These are phyloP conservation scores for Solanum appendiculatum DNA, from an alignment of 257 asterid species.

Conservation along the genomic window DNA sequence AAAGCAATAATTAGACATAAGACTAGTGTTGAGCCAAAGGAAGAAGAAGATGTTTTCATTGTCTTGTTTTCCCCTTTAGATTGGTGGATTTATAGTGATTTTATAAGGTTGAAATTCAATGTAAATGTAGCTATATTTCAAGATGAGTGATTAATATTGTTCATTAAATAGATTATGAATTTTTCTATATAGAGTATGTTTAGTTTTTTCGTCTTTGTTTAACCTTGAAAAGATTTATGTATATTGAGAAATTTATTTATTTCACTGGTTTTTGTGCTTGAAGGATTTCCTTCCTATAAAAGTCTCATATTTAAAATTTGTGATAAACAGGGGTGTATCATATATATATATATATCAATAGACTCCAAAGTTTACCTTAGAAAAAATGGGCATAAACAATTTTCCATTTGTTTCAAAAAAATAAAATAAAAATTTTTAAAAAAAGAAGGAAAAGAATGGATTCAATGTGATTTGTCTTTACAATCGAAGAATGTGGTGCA, in stretches of 20 bases:
- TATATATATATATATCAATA: too few species aligned
- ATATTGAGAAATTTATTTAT: not conserved
- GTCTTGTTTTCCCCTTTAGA: not conserved
- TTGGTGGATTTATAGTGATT: not conserved
- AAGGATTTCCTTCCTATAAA: not conserved
- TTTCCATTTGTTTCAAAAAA: too few species aligned
- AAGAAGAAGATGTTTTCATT: not conserved
- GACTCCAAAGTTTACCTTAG: not conserved
- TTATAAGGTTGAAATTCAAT: not conserved
- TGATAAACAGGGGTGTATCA: not conserved
- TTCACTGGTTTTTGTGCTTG: not conserved
- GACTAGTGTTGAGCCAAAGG: not conserved
- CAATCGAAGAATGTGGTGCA: too few species aligned
- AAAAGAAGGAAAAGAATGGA: too few species aligned
- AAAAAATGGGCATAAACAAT: too few species aligned
- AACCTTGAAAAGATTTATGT: not conserved
- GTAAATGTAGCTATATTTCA: not conserved
- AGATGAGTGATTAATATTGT: not conserved
- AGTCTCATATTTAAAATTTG: too few species aligned
- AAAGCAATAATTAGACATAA: not conserved
- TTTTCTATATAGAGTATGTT: too few species aligned
- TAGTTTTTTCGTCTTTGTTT: too few species aligned
- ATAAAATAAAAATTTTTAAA: too few species aligned
- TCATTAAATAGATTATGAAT: not conserved
- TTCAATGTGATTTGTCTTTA: too few species aligned